Evolutionary conservation across 2,329 filamentous ascomycete genomes (phyloP).

Genomic region (Colletotrichum tanaceti): DNA sequence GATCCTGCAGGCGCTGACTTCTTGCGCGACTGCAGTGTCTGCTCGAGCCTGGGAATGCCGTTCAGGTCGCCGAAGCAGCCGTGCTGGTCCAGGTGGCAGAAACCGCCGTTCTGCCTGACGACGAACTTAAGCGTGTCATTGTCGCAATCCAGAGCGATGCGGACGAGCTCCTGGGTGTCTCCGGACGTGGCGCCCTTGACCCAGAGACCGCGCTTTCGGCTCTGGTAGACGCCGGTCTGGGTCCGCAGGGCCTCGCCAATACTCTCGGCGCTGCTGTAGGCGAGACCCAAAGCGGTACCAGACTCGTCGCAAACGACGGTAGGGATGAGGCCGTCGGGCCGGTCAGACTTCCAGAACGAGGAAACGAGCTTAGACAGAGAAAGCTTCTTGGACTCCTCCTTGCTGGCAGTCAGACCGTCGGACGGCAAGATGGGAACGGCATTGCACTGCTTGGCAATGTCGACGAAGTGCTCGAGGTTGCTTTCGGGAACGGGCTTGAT

Average conservation of each 20-base stretch:
- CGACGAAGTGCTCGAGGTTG: conserved; percentile 60
- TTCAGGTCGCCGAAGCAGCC: conserved; percentile 90
- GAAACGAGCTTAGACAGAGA: conserved; percentile 78
- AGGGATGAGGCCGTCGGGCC: conserved; percentile 84
- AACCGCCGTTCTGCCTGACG: conserved; percentile 89
- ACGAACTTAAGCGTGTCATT: conserved; percentile 91
- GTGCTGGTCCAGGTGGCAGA: conserved; percentile 93
- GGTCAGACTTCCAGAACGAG: conserved; percentile 81
- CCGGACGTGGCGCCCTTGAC: conserved; percentile 96
- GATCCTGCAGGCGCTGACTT: conserved; percentile 86
- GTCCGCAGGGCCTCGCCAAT: conserved; percentile 87
- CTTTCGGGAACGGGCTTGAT: conserved; percentile 62
- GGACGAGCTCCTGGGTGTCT: conserved; percentile 89
- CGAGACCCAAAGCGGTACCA: conserved; percentile 85
- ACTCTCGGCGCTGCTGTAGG: conserved; percentile 94
- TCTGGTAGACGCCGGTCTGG: conserved; percentile 88
- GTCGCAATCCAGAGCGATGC: conserved; percentile 90
- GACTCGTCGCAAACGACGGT: conserved; percentile 93
- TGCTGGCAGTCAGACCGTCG: conserved; percentile 74
- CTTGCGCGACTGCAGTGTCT: conserved; percentile 86
- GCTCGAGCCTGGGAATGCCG: conserved; percentile 86
- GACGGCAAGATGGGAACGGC: conserved; percentile 82
- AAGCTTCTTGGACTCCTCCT: conserved; percentile 69
- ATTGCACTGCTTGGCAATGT: conserved; percentile 60
- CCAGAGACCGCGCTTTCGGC: conserved; percentile 94